Base-by-base conservation (phyloP, 352 stramenopile species). In the Phytopythium oedochilum region DNA sequence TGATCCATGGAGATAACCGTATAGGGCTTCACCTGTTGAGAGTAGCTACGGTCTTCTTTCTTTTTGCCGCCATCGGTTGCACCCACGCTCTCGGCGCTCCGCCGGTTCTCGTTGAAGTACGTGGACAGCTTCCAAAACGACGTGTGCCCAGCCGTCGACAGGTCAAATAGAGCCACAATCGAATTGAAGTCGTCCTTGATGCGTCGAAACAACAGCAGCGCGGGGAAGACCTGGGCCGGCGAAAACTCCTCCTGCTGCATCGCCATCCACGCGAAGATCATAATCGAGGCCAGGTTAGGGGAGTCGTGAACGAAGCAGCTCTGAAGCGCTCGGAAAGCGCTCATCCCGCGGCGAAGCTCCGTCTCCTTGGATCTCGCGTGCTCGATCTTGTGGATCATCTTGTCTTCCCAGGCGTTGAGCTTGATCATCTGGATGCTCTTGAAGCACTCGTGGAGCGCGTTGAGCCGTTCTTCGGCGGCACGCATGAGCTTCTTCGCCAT, bases 401-500 rank as follows among this genome's bases (percentile, higher is more conserved):
- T 77, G 43, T 78, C 67, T 58, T 88, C 71, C 78, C 78, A 88
- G 3, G 70, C 61, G 14, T 79, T 82, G 0, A 88, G 52, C 18
- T 88, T 88, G 18, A 86, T 63, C 39, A 83, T 75, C 28, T 81
- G 66, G 28, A 88, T 83, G 10, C 52, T 73, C 25, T 73, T 85
- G 65, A 67, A 84, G 49, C 60, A 80, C 28, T 60, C 64, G 31
- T 69, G 68, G 61, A 88, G 73, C 1, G 81, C 56, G 38, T 78
- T 77, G 6, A 75, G 53, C 2, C 68, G 54, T 17, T 35, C 48
- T 15, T 68, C 54, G 8, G 65, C 31, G 32, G 63, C 61, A 10
- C 49, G 64, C 32, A 62, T 60, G 36, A 72, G 40, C 17, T 65
- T 67, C 26, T 63, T 46, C 14, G 59, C 54, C 7, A 73, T 42